Percentiles rank a stretch among this genome's conserved stretches.
Conservation (phyloP, 345 rosid species). For the Punica granatum region DNA sequence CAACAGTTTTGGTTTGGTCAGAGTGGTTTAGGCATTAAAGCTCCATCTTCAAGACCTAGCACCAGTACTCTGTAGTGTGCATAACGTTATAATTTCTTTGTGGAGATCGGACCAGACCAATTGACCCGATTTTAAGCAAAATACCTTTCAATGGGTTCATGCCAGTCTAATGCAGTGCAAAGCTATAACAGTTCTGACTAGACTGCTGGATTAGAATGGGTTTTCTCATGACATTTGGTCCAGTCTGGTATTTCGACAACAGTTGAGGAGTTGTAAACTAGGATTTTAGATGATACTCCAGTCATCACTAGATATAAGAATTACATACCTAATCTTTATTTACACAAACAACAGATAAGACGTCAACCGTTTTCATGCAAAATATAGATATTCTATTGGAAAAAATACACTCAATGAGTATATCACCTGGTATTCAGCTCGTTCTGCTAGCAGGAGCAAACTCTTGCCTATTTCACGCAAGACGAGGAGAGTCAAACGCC, state of each 20-base stretch:
- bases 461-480: constrained; percentile 83
- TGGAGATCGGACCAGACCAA: not conserved
- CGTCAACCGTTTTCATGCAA: not conserved
- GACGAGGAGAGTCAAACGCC: constrained; percentile 82
- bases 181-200: not conserved
- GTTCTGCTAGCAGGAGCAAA: constrained; percentile 64
- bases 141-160: not conserved
- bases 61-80: not conserved
- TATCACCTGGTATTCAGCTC: constrained; percentile 92
- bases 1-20: not conserved
- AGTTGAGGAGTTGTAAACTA: not conserved
- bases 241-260: not conserved
- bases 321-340: not conserved
- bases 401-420: not conserved
- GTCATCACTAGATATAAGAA: not conserved
- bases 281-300: not conserved
- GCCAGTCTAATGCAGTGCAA: not conserved
- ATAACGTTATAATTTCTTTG: not conserved
- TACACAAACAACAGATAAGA: not conserved
- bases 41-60: not conserved
- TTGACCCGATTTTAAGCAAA: not conserved
- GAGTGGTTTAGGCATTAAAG: not conserved
- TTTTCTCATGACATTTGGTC: not conserved
- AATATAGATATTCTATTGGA: not conserved
- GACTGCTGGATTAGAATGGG: not conserved